Base-by-base conservation (phyloP, 208 protist species). In the Crithidia bombi region DNA sequence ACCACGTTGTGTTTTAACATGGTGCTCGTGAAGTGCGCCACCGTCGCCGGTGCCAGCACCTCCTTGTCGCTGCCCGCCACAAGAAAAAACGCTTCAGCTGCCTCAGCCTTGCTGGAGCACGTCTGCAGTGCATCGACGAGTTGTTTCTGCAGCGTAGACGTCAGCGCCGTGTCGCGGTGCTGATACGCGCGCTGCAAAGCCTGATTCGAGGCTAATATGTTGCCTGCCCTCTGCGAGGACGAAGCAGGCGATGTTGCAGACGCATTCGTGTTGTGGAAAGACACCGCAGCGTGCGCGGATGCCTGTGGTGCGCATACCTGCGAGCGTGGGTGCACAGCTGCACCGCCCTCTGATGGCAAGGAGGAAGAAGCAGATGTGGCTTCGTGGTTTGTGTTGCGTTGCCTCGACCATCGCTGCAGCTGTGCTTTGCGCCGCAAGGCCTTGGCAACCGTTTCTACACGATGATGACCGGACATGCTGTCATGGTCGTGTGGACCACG, bases 1-100 rank as follows among this genome's bases (percentile, higher is more conserved):
- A 75, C 65, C 7, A 86, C 72, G 55, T 88, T 79, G 41, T 80
- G 82, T 28, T 66, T 66, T 47, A 94, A 39, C 52, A 92, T 54
- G 0, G 73, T 64, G 15, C 69, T 56, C 11, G 79, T 66, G 19
- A 92, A 65, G 3, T 67, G 73, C 28, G 63, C 36, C 36, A 89
- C 50, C 32, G 75, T 82, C 3, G 59, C 49, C 9, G 70, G 52
- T 15, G 56, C 56, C 65, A 81, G 23, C 7, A 65, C 46, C 38
- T 72, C 69, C 10, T 47, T n/a, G 10, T 65, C 41, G 19, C 61
- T 69, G 47, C 73, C 54, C 1, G 85, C 57, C 33, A 89, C 33
- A 2, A 79, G 49, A 21, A 86, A 69, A 65, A 95, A 91, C 0
- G 79, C 68, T 59, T 86, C 76, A 5, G 73, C 59, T 3, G 81